Percentiles rank a stretch among this genome's conserved stretches.
Evolutionary conservation across 1,284 basidiomycete genomes (phyloP).

Genomic region (Boletus sp.): DNA sequence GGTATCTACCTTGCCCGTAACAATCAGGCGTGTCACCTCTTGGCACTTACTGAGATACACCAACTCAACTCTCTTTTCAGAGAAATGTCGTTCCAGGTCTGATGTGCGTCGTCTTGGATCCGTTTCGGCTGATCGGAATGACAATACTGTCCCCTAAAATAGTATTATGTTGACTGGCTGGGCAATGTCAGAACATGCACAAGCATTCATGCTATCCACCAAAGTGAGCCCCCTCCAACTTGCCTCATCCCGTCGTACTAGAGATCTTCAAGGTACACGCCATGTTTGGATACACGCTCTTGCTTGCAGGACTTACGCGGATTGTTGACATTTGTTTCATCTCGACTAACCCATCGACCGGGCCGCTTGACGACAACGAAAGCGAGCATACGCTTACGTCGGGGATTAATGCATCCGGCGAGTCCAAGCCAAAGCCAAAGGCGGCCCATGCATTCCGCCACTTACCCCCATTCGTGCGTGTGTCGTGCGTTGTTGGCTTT

Average conservation of each 20-base stretch:
- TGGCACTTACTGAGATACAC: neutral
- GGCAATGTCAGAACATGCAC: slow-evolving; percentile 93
- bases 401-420: slow-evolving; percentile 19
- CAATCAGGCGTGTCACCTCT: slow-evolving; percentile 56
- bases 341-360: slow-evolving; percentile 40
- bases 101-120: slow-evolving; percentile 58
- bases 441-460: slow-evolving; percentile 76
- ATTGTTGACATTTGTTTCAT: slow-evolving; percentile 90
- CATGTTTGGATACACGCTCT: slow-evolving; percentile 85
- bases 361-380: slow-evolving; percentile 45
- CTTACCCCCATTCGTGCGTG: slow-evolving; percentile 81
- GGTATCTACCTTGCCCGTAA: slow-evolving; percentile 87
- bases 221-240: slow-evolving; percentile 50
- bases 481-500: neutral
- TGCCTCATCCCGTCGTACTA: slow-evolving; percentile 10
- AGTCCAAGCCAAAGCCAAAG: slow-evolving; percentile 36
- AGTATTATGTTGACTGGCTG: slow-evolving; percentile 91
- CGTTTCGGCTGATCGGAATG: slow-evolving; percentile 7
- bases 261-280: slow-evolving; percentile 66
- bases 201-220: slow-evolving; percentile 83
- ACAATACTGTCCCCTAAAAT: slow-evolving; percentile 2
- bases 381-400: slow-evolving; percentile 68
- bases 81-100: slow-evolving; percentile 83
- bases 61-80: slow-evolving; percentile 35
- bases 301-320: slow-evolving; percentile 82